Base-by-base conservation (phyloP, 139 green algal genomes). In the Deuterostichococcus epilithicus region DNA sequence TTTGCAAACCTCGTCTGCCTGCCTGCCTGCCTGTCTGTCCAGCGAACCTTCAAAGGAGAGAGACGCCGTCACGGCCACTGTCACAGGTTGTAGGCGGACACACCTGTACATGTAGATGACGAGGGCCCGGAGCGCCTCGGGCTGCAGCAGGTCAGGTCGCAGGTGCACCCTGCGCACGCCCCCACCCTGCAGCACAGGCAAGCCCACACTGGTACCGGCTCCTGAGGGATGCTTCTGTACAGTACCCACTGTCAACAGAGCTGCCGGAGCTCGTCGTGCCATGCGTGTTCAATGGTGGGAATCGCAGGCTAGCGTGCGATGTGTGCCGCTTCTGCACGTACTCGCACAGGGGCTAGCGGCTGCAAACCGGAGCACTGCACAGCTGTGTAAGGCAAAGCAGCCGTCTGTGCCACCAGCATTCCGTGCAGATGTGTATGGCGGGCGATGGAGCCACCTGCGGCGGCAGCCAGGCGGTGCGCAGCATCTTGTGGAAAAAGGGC, bases 31-130 rank as follows among this genome's bases (percentile, higher is more conserved):
- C n/a, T n/a, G n/a, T n/a, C n/a, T n/a, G n/a, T n/a, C n/a, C n/a
- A n/a, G n/a, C n/a, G n/a, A n/a, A n/a, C n/a, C n/a, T n/a, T n/a
- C n/a, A n/a, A n/a, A n/a, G n/a, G n/a, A n/a, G n/a, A n/a, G n/a
- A n/a, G n/a, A n/a, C n/a, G n/a, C n/a, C n/a, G n/a, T n/a, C n/a
- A n/a, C n/a, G n/a, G n/a, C n/a, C n/a, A n/a, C n/a, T n/a, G n/a
- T n/a, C n/a, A n/a, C n/a, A n/a, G n/a, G n/a, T n/a, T n/a, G n/a
- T n/a, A n/a, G n/a, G n/a, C n/a, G n/a, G n/a, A n/a, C n/a, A 5
- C 52, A 63, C 52, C 73, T 83, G 68, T 83, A 83, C 58, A 79
- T 20, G 69, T 70, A 83, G 22, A 68, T 69, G 22, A 80, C 26
- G 30, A 80, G 52, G 38, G 79, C 68, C 67, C 70, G 69, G 25